phyloP scores from a whole-genome alignment of 495 filamentous ascomycete genomes.

The Cercophora scortea region DNA sequence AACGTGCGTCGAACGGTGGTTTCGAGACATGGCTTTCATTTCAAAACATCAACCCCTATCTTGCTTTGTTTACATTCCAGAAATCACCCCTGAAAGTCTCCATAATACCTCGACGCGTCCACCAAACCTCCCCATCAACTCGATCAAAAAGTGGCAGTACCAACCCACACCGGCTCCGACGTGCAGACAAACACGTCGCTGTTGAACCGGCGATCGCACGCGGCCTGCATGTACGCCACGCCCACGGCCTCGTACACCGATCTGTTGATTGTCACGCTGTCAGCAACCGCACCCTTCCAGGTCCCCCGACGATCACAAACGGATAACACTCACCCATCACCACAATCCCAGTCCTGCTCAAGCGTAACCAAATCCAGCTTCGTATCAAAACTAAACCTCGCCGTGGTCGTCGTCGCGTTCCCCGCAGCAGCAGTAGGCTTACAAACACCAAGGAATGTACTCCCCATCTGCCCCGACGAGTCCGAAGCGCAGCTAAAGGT shows the following conservation, averaged over 20 bases:
- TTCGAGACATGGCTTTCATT: too few species aligned
- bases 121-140: too few species aligned
- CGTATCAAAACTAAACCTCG: constrained; percentile 25
- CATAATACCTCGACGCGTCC: too few species aligned
- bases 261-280: background rate
- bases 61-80: too few species aligned
- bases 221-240: constrained; percentile 26
- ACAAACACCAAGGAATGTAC: constrained; percentile 19
- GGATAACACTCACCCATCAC: constrained; percentile 19
- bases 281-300: too few species aligned
- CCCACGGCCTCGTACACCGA: constrained; percentile 16
- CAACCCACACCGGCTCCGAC: constrained; percentile 29
- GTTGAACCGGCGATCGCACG: constrained; percentile 19
- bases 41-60: too few species aligned
- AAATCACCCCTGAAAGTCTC: too few species aligned
- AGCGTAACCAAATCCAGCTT: constrained; percentile 24
- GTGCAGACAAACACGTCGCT: constrained; percentile 26
- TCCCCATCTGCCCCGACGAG: constrained; percentile 9
- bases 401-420: constrained; percentile 7
- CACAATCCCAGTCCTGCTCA: constrained; percentile 25
- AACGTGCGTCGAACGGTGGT: too few species aligned
- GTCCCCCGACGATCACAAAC: background rate
- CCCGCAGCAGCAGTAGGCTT: background rate
- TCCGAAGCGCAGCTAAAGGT: constrained; percentile 16
- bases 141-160: constrained; percentile 8